Conservation (phyloP, 164 flowering plant species). For the Sedum album region DNA sequence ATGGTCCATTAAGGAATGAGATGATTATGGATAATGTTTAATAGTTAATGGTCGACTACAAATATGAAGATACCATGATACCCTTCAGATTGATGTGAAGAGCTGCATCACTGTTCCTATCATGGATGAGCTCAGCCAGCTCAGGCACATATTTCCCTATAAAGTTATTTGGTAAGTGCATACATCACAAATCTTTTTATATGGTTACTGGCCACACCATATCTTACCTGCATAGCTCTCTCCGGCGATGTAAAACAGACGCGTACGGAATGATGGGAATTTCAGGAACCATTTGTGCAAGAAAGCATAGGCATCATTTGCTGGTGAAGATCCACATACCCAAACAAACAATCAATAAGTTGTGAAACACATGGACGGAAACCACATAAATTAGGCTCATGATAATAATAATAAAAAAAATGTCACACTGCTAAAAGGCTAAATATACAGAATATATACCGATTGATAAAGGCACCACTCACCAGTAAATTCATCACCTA, state of each 20-base stretch:
- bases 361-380: too few relatives aligned
- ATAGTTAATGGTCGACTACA: background rate
- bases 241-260: conserved; percentile 73
- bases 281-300: conserved; percentile 77
- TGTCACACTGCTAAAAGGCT: too few relatives aligned
- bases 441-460: too few relatives aligned
- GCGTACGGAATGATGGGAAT: conserved; percentile 59
- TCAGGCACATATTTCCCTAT: conserved; percentile 90
- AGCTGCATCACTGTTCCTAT: conserved; percentile 59
- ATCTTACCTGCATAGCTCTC: conserved; percentile 91
- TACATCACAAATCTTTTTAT: background rate
- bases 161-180: background rate
- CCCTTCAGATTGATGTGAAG: conserved; percentile 64
- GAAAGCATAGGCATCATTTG: conserved; percentile 67
- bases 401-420: too few relatives aligned
- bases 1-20: too few relatives aligned
- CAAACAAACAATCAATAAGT: background rate
- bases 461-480: conserved; percentile 3
- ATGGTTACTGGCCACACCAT: background rate
- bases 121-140: conserved; percentile 71
- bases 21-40: too few relatives aligned
- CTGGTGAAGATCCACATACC: conserved; percentile 19
- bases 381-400: too few relatives aligned
- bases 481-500: conserved; percentile 88
- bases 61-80: conserved; percentile 47